Conservation (phyloP, 805 yeast species). For the Candida rishiriensis region DNA sequence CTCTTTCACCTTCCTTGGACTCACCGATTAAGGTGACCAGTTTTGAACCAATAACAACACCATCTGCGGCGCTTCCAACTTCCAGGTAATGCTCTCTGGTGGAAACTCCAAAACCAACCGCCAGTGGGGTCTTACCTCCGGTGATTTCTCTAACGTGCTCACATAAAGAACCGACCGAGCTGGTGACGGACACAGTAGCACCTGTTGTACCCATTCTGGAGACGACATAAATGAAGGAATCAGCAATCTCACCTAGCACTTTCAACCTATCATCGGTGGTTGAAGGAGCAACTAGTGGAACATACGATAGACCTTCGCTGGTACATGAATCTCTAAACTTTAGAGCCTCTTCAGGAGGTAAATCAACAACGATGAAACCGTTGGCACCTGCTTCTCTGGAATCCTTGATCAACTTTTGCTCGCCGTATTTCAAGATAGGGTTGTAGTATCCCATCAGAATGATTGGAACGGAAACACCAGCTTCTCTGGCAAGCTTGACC, state of each 20-base stretch:
- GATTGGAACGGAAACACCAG: slow-evolving; percentile 85
- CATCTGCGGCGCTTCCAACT: slow-evolving; percentile 83
- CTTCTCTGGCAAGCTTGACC: slow-evolving; percentile 68
- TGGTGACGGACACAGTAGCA: slow-evolving; percentile 60
- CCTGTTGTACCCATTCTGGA: slow-evolving; percentile 99
- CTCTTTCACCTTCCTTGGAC: slow-evolving; percentile 56
- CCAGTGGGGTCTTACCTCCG: slow-evolving; percentile 73
- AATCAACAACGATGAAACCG: slow-evolving; percentile 90
- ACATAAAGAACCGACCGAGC: slow-evolving; percentile 63
- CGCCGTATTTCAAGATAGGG: slow-evolving; percentile 89
- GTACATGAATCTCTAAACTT: slow-evolving; percentile 74
- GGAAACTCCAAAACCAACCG: slow-evolving; percentile 96
- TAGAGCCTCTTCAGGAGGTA: slow-evolving; percentile 97
- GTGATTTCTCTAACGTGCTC: slow-evolving; percentile 70
- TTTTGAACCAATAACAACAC: slow-evolving; percentile 93
- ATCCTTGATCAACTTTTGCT: slow-evolving; percentile 71
- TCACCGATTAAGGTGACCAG: slow-evolving; percentile 67
- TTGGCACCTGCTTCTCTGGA: slow-evolving; percentile 88
- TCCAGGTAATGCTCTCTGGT: slow-evolving; percentile 84
- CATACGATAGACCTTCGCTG: slow-evolving; percentile 67
- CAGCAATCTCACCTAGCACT: slow-evolving; percentile 79
- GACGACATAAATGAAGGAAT: slow-evolving; percentile 93
- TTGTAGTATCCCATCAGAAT: slow-evolving; percentile 97
- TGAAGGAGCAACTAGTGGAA: slow-evolving; percentile 95
- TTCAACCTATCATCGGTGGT: slow-evolving; percentile 87